phyloP scores from a whole-genome alignment of 176 grass and related monocot species.

The Zizania latifolia region DNA sequence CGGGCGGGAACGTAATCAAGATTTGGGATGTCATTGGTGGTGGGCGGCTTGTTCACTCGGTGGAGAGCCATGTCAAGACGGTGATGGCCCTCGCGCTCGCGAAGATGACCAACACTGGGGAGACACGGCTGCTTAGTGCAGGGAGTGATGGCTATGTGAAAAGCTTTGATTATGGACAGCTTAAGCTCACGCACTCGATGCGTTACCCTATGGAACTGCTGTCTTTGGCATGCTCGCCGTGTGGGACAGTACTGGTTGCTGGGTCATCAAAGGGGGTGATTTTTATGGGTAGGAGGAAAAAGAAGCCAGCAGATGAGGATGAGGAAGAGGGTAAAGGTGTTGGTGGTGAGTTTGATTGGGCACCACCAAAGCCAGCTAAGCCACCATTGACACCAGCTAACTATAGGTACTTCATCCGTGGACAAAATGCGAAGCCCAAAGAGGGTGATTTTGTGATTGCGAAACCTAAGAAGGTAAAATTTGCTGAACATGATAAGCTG shows the following conservation, averaged over 20 bases:
- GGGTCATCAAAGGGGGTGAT: conserved; percentile 73
- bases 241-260: conserved; percentile 50
- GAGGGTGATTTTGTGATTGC: conserved; percentile 60
- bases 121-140: conserved; percentile 63
- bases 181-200: conserved; percentile 76
- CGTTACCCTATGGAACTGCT: conserved; percentile 61
- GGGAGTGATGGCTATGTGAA: conserved; percentile 98
- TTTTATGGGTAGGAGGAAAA: conserved; percentile 65
- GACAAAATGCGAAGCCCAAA: conserved; percentile 63
- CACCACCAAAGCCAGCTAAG: conserved; percentile 36
- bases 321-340: conserved; percentile 1
- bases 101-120: conserved; percentile 40
- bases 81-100: conserved; percentile 52
- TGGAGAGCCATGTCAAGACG: conserved; percentile 92
- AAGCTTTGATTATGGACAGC: conserved; percentile 67
- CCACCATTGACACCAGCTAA: conserved; percentile 37
- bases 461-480: conserved; percentile 62
- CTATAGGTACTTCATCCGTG: conserved; percentile 61
- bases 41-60: conserved; percentile 53
- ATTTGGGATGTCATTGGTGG: conserved; percentile 92
- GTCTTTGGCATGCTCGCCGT: conserved; percentile 74
- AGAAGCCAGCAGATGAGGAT: conserved; percentile 29
- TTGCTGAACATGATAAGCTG: conserved; percentile 70
- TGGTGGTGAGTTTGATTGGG: conserved; percentile 41
- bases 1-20: conserved; percentile 74